Evolutionary conservation across 169 alveolate genomes (phyloP).

Genomic region (Plasmodium yoelii): DNA sequence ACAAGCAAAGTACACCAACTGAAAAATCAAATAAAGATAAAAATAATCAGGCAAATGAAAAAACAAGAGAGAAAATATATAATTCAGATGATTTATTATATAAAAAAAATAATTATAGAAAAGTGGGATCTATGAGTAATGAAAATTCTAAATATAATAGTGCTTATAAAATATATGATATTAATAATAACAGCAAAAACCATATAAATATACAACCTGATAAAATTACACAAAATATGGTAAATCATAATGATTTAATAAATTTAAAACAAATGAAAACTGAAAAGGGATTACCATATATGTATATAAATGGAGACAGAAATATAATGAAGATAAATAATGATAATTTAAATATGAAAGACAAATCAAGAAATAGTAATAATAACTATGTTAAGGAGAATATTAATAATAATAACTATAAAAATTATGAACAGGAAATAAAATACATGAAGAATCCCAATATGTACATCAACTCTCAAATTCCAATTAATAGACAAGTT

Average conservation of each 20-base stretch:
- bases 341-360: neutral
- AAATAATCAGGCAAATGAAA: neutral
- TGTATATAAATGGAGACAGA: neutral
- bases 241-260: too few species aligned
- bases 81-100: slow-evolving; percentile 61
- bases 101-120: slow-evolving; percentile 5
- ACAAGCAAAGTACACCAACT: neutral
- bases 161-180: too few species aligned
- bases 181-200: neutral
- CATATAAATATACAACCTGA: too few species aligned
- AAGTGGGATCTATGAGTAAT: slow-evolving; percentile 5
- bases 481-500: neutral
- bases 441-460: neutral
- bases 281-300: neutral
- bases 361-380: neutral
- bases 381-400: neutral
- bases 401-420: neutral
- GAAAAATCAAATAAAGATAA: neutral
- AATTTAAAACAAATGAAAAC: neutral
- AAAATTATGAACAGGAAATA: slow-evolving; percentile 7
- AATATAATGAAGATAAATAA: neutral
- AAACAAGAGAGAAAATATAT: slow-evolving; percentile 8
- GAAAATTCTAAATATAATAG: neutral
- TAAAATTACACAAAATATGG: too few species aligned
- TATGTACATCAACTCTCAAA: neutral